Base-by-base conservation (phyloP, 1,284 basidiomycete genomes). In the Microbotryomycetes sp. region DNA sequence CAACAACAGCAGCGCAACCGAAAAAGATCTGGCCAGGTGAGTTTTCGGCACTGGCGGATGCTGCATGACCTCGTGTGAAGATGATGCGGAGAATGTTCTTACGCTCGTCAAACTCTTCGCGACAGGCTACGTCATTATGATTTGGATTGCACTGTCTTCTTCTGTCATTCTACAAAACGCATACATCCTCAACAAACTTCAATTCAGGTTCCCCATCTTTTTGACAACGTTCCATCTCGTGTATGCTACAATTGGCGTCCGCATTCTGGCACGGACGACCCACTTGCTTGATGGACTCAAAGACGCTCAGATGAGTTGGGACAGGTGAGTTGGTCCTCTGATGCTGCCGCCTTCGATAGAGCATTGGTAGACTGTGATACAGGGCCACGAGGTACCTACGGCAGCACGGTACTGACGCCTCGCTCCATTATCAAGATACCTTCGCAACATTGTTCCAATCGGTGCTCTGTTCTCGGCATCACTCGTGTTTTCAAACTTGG, bases 401-500 rank as follows among this genome's bases (percentile, higher is more conserved):
- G 42, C 14, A 46, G 14, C 42, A n/a, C 14, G 14, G 19, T 7
- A 5, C 15, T 42, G 9, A 42, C 36, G 36, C 12, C 9, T 19
- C 23, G 19, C 23, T 4, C 15, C 2, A 2, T 19, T 28, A 4
- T 14, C 15, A 56, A 68, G 66, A 28, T 70, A 63, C 62, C 71
- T 76, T 53, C 70, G 70, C 50, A 75, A 77, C 65, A 79, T 80
- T 54, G 69, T 80, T 3, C 79, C 79, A 32, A 78, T 80, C 60
- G 79, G 78, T 16, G 74, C 75, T 23, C 74, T 80, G 49, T 80
- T 79, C 71, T 77, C 77, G 6, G 76, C 74, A 50, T 77, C 75
- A 16, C 73, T 80, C 42, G 77, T 80, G 58, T 75, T 78, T 63
- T 73, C 70, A 70, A 80, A 80, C 71, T 75, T 77, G 67, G 79